A percentile compares a stretch with the other conserved stretches of the same genome.
Evolutionary conservation across 1,284 basidiomycete genomes (phyloP).

Genomic region (Heliocybe sulcata): DNA sequence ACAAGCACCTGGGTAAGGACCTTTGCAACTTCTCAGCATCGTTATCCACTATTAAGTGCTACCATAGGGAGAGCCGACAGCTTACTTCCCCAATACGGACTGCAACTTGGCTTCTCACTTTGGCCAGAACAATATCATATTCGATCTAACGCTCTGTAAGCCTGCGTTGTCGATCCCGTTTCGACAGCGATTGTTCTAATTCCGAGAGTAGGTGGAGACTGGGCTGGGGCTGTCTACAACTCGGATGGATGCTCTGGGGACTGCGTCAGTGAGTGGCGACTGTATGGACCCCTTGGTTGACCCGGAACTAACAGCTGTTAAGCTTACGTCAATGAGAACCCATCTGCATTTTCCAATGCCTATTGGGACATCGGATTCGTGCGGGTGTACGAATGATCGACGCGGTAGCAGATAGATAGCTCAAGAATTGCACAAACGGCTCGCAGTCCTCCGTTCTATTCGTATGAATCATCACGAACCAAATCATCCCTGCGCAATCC

Average conservation of each 20-base stretch:
- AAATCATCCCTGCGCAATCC: too few species aligned
- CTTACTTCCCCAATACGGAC: constrained; percentile 18
- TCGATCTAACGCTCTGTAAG: constrained; percentile 12
- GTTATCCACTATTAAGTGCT: not conserved
- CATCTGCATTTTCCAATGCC: constrained; percentile 53
- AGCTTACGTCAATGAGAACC: constrained; percentile 60
- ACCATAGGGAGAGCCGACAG: constrained; percentile 15
- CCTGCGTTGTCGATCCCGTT: not conserved
- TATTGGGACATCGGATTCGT: constrained; percentile 59
- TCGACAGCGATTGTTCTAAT: constrained; percentile 13
- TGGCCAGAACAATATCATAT: constrained; percentile 19
- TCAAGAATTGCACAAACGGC: too few species aligned
- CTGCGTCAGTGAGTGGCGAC: not conserved
- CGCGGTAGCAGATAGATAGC: too few species aligned
- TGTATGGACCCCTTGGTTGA: not conserved
- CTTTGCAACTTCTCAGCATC: not conserved
- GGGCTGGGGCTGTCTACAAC: constrained; percentile 7
- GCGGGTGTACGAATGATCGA: constrained; percentile 29
- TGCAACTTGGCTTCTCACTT: constrained; percentile 16
- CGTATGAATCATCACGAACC: too few species aligned
- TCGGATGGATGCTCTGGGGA: constrained; percentile 1
- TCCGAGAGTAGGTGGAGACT: constrained; percentile 6
- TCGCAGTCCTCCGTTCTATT: too few species aligned
- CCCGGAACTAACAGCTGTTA: not conserved
- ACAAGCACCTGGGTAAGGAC: constrained; percentile 23